Evolutionary conservation across 2,329 filamentous ascomycete species (phyloP).

Genomic region (Lecanicillium sp.): DNA sequence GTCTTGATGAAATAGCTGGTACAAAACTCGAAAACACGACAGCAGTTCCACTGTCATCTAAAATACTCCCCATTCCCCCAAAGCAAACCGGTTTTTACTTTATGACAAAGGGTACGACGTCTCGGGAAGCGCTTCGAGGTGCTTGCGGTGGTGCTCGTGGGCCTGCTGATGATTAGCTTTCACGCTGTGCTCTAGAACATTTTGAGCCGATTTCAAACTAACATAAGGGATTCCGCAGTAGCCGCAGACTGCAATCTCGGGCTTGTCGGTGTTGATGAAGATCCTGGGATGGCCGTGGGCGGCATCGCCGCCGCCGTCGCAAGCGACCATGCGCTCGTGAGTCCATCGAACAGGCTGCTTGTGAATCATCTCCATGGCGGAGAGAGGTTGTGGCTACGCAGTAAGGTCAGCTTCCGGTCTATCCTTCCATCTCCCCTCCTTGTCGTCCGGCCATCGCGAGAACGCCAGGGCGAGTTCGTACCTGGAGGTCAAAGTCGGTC

Average conservation of each 20-base stretch:
- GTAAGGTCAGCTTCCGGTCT: constrained; percentile 24
- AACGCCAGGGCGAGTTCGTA: constrained; percentile 37
- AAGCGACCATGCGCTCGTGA: constrained; percentile 72
- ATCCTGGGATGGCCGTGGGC: constrained; percentile 84
- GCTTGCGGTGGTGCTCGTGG: constrained; percentile 78
- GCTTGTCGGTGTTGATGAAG: constrained; percentile 98
- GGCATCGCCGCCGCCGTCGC: constrained; percentile 83
- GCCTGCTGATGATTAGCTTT: constrained; percentile 50
- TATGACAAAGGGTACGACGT: constrained; percentile 74
- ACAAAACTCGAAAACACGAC: background rate
- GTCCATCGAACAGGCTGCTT: constrained; percentile 92
- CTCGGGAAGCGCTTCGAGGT: constrained; percentile 73
- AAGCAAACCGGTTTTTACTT: constrained; percentile 15
- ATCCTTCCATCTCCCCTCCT: constrained; percentile 8
- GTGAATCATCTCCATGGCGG: constrained; percentile 94
- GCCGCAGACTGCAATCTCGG: constrained; percentile 80
- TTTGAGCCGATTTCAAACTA: constrained; percentile 32
- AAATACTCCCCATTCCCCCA: background rate
- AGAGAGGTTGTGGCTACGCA: constrained; percentile 72
- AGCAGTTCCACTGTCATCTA: background rate
- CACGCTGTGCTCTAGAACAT: no score
- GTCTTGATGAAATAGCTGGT: constrained; percentile 5
- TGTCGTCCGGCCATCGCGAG: background rate
- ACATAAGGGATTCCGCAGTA: constrained; percentile 95
- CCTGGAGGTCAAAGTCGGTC: constrained; percentile 89